Conservation (phyloP, 441 rosid species). For the Sinapis alba region DNA sequence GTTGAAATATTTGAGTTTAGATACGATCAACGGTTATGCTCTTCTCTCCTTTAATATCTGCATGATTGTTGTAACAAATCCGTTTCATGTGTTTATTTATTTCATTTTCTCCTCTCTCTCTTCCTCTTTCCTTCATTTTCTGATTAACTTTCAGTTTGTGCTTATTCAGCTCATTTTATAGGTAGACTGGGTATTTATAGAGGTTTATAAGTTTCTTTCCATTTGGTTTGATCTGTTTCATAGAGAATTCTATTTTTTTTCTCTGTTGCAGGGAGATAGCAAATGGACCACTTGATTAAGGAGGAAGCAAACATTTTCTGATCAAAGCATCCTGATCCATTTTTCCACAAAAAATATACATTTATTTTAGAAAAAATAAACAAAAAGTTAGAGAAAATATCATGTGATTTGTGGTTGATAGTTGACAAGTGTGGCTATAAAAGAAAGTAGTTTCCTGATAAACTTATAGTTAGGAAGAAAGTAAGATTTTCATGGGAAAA, state of each 20-base stretch:
- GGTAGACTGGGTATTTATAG: neutral
- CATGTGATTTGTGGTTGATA: constrained; percentile 38
- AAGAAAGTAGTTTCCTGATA: constrained; percentile 7
- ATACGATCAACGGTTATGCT: constrained; percentile 34
- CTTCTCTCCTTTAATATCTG: constrained; percentile 41
- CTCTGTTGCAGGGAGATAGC: constrained; percentile 11
- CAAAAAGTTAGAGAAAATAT: constrained; percentile 3
- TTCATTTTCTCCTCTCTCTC: neutral
- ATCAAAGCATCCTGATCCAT: constrained; percentile 16
- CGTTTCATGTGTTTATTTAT: constrained; percentile 15
- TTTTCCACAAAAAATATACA: neutral
- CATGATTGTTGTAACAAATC: constrained; percentile 27
- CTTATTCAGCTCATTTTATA: neutral
- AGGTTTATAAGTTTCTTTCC: constrained; percentile 11
- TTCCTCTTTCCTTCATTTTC: constrained; percentile 5
- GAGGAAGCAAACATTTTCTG: constrained; percentile 1
- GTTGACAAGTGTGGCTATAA: constrained; percentile 24
- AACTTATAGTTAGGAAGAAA: constrained; percentile 8
- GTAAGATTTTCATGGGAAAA: neutral
- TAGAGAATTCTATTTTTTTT: neutral
- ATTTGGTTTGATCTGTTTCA: constrained; percentile 7
- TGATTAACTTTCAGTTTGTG: neutral
- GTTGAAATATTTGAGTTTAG: neutral
- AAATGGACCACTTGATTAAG: constrained; percentile 32
- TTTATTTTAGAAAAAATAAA: constrained; percentile 15